Evolutionary conservation across 139 green algal genomes (phyloP).

Genomic region (Chlamydomonas sphaeroides): DNA sequence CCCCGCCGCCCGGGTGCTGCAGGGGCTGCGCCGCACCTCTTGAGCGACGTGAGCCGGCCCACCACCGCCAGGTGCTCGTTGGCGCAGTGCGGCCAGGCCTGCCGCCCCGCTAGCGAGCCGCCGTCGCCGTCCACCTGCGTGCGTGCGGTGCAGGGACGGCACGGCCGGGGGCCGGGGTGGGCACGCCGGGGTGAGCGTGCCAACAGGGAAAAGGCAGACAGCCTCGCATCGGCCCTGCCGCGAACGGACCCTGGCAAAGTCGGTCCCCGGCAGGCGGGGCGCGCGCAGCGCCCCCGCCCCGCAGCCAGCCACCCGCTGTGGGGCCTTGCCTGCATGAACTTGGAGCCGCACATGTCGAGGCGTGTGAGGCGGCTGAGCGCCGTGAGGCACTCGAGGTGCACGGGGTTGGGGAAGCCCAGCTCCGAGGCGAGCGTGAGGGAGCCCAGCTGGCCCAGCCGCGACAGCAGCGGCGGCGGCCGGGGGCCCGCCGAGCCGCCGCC

Average conservation of each 20-base stretch:
- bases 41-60: neutral
- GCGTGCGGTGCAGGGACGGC: too few species aligned
- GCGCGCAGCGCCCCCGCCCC: too few species aligned
- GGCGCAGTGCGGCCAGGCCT: neutral
- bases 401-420: constrained; percentile 1
- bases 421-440: constrained; percentile 10
- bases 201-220: too few species aligned
- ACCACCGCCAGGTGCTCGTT: constrained; percentile 22
- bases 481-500: too few species aligned
- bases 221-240: too few species aligned
- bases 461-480: constrained; percentile 17
- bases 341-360: constrained; percentile 22
- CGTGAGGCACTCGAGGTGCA: neutral
- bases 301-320: too few species aligned
- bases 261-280: too few species aligned
- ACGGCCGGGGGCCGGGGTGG: neutral
- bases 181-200: too few species aligned
- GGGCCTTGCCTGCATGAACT: constrained; percentile 40
- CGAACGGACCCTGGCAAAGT: too few species aligned
- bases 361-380: neutral
- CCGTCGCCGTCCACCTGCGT: constrained; percentile 13
- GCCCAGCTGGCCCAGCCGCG: neutral
- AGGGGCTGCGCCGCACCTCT: too few species aligned
- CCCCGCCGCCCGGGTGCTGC: too few species aligned
- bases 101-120: neutral